Evolutionary conservation across 139 green algal species (phyloP), one percentile per base, ranked within the genome.

Genomic region (Astrephomene gubernaculifera): DNA sequence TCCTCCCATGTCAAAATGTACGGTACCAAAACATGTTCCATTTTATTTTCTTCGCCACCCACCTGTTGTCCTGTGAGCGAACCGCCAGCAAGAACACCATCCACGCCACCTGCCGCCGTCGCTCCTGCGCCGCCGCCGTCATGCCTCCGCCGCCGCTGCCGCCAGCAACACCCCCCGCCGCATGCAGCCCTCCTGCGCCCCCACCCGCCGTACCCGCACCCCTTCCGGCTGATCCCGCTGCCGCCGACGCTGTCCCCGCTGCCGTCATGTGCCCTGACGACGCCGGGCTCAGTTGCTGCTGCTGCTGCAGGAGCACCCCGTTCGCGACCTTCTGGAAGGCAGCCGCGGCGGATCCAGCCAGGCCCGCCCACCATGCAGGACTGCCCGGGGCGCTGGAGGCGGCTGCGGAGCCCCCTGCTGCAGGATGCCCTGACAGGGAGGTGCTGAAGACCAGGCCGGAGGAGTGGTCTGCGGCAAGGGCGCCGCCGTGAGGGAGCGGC

Each of bases 1-100:
- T n/a, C n/a, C n/a, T n/a, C n/a, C n/a, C n/a, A n/a, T n/a, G n/a
- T n/a, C n/a, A n/a, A n/a, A n/a, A n/a, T n/a, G n/a, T n/a, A n/a
- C n/a, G n/a, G n/a, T n/a, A n/a, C n/a, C n/a, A n/a, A n/a, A n/a
- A n/a, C n/a, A n/a, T n/a, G n/a, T n/a, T n/a, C n/a, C n/a, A n/a
- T n/a, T n/a, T n/a, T n/a, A n/a, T n/a, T n/a, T n/a, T n/a, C n/a
- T n/a, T n/a, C n/a, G n/a, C n/a, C n/a, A 39, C 82, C n/a, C 75
- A 81, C 24, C 86, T 38, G 80, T 93, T 90, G 8, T 81, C 64
- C 0, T n/a, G 29, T 3, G 54, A 68, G 24, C 71, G 80, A 0
- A 65, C 74, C 0, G 88, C 88, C 83, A 93, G 74, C 45, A 93
- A 73, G 68, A 92, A 87, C 52, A 92, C 83, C 85, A 92, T 81